phyloP scores from a whole-genome alignment of 768 basidiomycete species.

The Macrolepiota fuliginosa region DNA sequence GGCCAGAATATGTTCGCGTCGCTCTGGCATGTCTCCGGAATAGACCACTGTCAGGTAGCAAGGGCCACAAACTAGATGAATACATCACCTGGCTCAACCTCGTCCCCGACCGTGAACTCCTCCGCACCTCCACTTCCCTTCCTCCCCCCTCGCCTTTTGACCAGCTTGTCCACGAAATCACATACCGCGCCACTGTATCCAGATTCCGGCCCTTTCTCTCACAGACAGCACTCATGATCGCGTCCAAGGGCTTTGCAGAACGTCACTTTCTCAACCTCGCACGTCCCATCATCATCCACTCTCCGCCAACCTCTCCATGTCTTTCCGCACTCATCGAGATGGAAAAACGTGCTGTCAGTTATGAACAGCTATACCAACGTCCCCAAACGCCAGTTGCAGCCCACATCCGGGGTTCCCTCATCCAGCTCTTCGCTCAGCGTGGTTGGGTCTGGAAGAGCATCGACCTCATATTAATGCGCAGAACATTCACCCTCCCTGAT shows the following conservation, averaged over 20 bases:
- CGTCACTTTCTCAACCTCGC: slow-evolving; percentile 5
- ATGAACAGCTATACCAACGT: not conserved
- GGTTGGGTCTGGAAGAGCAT: not conserved
- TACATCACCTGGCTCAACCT: slow-evolving; percentile 3
- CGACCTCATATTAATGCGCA: not conserved
- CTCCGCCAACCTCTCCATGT: not conserved
- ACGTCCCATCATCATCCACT: not conserved
- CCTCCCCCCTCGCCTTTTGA: not conserved
- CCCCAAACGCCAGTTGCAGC: not conserved
- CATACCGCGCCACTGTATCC: not conserved
- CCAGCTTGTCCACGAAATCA: not conserved
- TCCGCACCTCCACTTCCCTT: not conserved
- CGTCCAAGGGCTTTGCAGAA: not conserved
- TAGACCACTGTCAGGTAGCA: not conserved
- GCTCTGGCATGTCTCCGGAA: slow-evolving; percentile 3
- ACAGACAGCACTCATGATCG: not conserved
- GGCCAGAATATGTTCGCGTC: not conserved
- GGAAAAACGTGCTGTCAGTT: not conserved
- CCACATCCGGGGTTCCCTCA: not conserved
- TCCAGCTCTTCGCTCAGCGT: not conserved
- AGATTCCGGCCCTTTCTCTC: not conserved
- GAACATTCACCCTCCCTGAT: not conserved
- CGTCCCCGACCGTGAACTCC: not conserved
- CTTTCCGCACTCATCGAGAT: not conserved
- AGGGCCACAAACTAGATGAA: not conserved